These are phyloP conservation scores for Saturnispora sanitii DNA, from an alignment of 805 yeast species.

Conservation along the genomic window DNA sequence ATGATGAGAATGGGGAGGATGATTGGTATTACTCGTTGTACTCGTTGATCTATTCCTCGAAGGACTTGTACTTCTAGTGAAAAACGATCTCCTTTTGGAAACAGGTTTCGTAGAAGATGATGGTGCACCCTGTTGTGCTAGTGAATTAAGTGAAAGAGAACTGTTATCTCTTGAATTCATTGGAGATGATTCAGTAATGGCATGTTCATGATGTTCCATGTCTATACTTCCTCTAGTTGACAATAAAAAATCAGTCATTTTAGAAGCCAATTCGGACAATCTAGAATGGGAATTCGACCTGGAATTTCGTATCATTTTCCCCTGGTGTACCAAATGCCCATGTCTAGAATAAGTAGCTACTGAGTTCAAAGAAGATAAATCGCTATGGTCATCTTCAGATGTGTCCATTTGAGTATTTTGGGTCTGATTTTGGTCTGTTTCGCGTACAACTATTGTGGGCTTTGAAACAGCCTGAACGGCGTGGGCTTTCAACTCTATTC, in stretches of 20 bases:
- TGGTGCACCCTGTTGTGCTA: conserved; percentile 10
- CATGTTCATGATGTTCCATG: conserved; percentile 7
- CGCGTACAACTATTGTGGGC: neutral
- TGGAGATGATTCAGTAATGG: conserved; percentile 14
- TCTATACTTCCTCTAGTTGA: conserved; percentile 15
- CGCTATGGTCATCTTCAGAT: neutral
- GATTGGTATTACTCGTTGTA: neutral
- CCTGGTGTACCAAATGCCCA: neutral
- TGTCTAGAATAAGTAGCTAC: neutral
- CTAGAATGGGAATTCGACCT: conserved; percentile 16
- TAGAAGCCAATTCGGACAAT: conserved; percentile 23
- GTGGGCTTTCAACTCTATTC: too few relatives aligned
- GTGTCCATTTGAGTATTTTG: neutral
- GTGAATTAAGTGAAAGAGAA: conserved; percentile 19
- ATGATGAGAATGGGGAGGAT: neutral
- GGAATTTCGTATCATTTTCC: neutral
- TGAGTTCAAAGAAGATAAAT: conserved; percentile 7
- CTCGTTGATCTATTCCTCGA: conserved; percentile 4
- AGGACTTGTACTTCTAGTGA: conserved; percentile 9
- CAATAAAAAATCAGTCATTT: conserved; percentile 21
- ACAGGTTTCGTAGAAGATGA: neutral
- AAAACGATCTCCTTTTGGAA: conserved; percentile 8
- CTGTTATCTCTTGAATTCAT: conserved; percentile 18
- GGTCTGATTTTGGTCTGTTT: neutral
- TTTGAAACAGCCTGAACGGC: neutral